Percentiles rank a stretch among this genome's conserved stretches.
Conservation (phyloP, 345 rosid genomes). For the Gossypium ekmanianum region DNA sequence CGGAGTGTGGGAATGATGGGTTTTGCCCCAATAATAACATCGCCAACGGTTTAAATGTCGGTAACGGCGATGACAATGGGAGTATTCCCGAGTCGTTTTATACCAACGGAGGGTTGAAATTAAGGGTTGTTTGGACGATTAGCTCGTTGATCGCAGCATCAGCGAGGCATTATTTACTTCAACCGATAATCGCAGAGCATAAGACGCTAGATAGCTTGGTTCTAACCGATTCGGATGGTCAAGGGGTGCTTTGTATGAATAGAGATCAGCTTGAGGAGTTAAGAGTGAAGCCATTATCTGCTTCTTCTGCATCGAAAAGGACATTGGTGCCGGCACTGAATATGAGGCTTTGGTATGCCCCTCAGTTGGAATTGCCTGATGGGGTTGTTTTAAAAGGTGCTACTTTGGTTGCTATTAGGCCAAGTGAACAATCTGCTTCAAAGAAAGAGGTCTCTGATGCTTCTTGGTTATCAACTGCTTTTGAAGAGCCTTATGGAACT, state of each 20-base stretch:
- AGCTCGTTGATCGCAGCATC: constrained; percentile 94
- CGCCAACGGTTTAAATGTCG: constrained; percentile 11
- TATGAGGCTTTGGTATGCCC: constrained; percentile 98
- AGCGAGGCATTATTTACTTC: constrained; percentile 84
- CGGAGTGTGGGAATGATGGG: constrained; percentile 30
- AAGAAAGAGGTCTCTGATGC: constrained; percentile 69
- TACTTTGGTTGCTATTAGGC: constrained; percentile 89
- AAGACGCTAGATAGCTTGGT: constrained; percentile 81
- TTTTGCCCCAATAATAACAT: constrained; percentile 13
- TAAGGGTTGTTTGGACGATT: constrained; percentile 95
- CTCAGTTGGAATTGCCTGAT: constrained; percentile 68
- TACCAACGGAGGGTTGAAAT: constrained; percentile 84
- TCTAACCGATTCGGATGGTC: constrained; percentile 78
- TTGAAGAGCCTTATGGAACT: constrained; percentile 79
- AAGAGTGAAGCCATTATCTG: constrained; percentile 82
- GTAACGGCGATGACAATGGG: constrained; percentile 57
- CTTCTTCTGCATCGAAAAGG: constrained; percentile 92
- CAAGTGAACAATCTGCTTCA: constrained; percentile 55
- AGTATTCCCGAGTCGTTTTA: constrained; percentile 94
- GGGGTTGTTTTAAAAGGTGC: constrained; percentile 87
- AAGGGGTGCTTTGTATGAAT: constrained; percentile 91
- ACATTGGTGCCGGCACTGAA: constrained; percentile 87
- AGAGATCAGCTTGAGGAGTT: constrained; percentile 88
- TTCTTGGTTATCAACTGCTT: constrained; percentile 75
- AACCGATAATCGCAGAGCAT: constrained; percentile 83